A percentile compares a stretch with the other conserved stretches of the same genome.
Evolutionary conservation across 169 alveolate species (phyloP).

Genomic region (Plasmodium knowlesi): DNA sequence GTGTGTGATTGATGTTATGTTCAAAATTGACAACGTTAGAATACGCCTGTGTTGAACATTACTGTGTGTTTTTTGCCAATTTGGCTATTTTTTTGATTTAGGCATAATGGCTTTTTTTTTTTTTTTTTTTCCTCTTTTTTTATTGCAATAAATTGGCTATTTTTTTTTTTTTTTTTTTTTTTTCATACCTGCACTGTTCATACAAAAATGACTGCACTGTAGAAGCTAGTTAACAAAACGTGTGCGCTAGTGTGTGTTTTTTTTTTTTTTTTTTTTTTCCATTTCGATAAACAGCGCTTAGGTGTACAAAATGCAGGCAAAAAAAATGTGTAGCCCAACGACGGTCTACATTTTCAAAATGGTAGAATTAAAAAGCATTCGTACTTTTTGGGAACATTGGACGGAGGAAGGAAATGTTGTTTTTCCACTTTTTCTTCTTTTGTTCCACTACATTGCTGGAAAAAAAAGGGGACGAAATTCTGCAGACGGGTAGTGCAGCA

Average conservation of each 20-base stretch:
- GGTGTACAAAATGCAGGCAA: background rate
- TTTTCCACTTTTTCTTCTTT: background rate
- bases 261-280: conserved; percentile 9
- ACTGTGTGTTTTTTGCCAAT: conserved; percentile 3
- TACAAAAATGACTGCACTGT: background rate
- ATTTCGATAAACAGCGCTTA: background rate
- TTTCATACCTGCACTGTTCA: conserved; percentile 24
- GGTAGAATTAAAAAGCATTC: conserved; percentile 8
- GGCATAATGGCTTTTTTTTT: background rate
- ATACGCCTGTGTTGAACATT: conserved; percentile 28
- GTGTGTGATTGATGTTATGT: conserved; percentile 10
- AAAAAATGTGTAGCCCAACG: background rate
- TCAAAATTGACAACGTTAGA: conserved; percentile 2
- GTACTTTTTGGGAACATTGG: conserved; percentile 2
- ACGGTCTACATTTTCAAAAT: background rate
- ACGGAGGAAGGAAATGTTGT: background rate
- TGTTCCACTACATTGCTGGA: background rate
- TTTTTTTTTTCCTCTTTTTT: background rate
- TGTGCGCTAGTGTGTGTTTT: background rate
- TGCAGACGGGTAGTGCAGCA: background rate
- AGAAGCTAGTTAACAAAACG: background rate
- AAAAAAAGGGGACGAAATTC: conserved; percentile 9
- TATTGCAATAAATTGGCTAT: background rate
- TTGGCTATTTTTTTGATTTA: conserved; percentile 2
- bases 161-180: background rate